Conservation (phyloP, 2,329 filamentous ascomycete species). For the Aspergillus jensenii region DNA sequence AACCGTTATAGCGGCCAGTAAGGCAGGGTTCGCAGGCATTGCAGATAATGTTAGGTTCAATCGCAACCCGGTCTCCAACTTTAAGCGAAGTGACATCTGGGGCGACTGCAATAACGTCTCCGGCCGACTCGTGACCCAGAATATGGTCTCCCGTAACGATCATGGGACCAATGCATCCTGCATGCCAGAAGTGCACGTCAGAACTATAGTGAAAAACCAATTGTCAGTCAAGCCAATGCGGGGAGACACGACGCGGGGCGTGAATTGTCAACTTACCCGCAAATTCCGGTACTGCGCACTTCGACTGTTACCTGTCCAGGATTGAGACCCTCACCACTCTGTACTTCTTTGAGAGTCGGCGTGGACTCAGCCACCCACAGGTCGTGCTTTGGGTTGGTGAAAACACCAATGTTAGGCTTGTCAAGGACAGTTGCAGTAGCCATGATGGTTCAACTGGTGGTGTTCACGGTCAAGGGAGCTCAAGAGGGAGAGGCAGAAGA, state of each 20-base stretch:
- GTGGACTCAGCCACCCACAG: conserved; percentile 81
- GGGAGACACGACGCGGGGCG: neutral
- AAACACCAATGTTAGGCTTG: conserved; percentile 93
- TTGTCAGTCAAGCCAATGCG: conserved; percentile 9
- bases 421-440: conserved; percentile 43
- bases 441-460: conserved; percentile 22
- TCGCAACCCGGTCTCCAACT: conserved; percentile 84
- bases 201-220: conserved; percentile 55
- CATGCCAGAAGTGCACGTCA: conserved; percentile 97
- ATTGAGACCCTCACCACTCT: conserved; percentile 66
- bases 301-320: conserved; percentile 83
- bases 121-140: conserved; percentile 89
- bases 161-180: conserved; percentile 94
- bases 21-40: conserved; percentile 85
- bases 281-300: conserved; percentile 93
- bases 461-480: neutral
- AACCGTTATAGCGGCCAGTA: conserved; percentile 93
- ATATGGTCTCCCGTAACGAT: conserved; percentile 86
- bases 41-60: conserved; percentile 95
- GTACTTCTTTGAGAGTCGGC: conserved; percentile 73
- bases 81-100: conserved; percentile 75
- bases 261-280: conserved; percentile 62
- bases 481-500: neutral
- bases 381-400: conserved; percentile 89
- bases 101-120: conserved; percentile 68